Evolutionary conservation across 257 asterid genomes (phyloP).

Genomic region (Prunella vulgaris): DNA sequence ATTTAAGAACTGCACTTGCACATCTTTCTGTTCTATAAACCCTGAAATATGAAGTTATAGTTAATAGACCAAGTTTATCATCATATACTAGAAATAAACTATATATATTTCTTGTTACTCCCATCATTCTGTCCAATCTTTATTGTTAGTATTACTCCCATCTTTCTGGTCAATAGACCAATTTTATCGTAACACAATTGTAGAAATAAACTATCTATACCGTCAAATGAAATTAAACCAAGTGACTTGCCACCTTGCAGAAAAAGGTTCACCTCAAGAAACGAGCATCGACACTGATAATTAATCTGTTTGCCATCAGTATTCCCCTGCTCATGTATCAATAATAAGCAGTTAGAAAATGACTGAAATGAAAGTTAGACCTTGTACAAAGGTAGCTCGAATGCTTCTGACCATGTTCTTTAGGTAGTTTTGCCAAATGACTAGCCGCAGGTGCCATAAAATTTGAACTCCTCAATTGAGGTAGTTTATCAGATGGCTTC

Average conservation of each 20-base stretch:
- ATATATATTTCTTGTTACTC: too few relatives aligned
- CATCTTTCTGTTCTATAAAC: too few relatives aligned
- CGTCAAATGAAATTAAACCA: background rate
- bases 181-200: slow-evolving; percentile 85
- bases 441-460: slow-evolving; percentile 87
- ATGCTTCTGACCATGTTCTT: slow-evolving; percentile 25
- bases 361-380: slow-evolving; percentile 25
- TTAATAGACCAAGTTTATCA: too few relatives aligned
- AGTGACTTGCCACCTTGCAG: background rate
- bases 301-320: slow-evolving; percentile 57
- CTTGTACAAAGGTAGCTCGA: slow-evolving; percentile 42
- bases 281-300: slow-evolving; percentile 96
- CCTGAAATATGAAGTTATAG: too few relatives aligned
- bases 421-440: slow-evolving; percentile 72
- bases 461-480: slow-evolving; percentile 44
- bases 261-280: slow-evolving; percentile 66
- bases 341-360: slow-evolving; percentile 9
- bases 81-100: too few relatives aligned
- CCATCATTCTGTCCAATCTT: too few relatives aligned
- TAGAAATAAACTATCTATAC: slow-evolving; percentile 3
- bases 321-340: slow-evolving; percentile 65
- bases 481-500: slow-evolving; percentile 26
- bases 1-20: too few relatives aligned
- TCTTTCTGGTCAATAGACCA: too few relatives aligned
- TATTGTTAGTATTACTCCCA: too few relatives aligned